A percentile compares a stretch with the other conserved stretches of the same genome.
These are phyloP conservation scores for Phytopythium vexans DNA, from an alignment of 352 stramenopile species.

Conservation along the genomic window DNA sequence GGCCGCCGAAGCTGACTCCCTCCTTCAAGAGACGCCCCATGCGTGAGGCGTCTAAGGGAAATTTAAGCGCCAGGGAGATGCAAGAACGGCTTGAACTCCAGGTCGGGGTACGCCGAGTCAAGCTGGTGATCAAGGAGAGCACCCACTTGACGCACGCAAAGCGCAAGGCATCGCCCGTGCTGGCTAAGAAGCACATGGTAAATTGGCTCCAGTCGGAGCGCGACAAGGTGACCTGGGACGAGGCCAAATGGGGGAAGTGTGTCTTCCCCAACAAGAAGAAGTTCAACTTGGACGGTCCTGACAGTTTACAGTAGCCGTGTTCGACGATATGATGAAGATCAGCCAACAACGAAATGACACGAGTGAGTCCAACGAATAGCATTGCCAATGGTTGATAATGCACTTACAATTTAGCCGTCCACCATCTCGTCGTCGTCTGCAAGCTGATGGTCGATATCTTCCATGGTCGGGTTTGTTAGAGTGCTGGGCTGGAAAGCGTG, in stretches of 20 bases:
- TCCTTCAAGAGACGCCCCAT: not conserved
- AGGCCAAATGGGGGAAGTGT: not conserved
- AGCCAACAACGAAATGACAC: too few relatives aligned
- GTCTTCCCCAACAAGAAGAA: conserved; percentile 16
- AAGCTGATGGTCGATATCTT: too few relatives aligned
- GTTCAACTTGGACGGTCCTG: conserved; percentile 18
- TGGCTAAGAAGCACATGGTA: conserved; percentile 8
- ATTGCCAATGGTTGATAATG: too few relatives aligned
- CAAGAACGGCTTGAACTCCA: conserved; percentile 8
- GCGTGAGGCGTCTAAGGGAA: not conserved
- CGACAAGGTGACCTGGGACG: conserved; percentile 1
- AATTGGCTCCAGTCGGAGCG: conserved; percentile 5
- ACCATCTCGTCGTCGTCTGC: too few relatives aligned
- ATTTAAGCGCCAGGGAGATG: not conserved
- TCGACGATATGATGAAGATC: too few relatives aligned
- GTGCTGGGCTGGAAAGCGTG: too few relatives aligned
- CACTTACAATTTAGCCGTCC: too few relatives aligned
- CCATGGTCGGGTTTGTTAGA: too few relatives aligned
- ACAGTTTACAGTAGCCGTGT: conserved; percentile 12
- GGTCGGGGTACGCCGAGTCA: conserved; percentile 6
- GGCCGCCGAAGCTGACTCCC: not conserved
- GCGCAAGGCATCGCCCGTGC: conserved; percentile 3
- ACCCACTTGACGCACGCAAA: conserved; percentile 6
- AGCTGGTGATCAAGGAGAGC: conserved; percentile 1
- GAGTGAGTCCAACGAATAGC: too few relatives aligned